A percentile compares a stretch with the other conserved stretches of the same genome.
phyloP scores from a whole-genome alignment of 768 basidiomycete genomes.

The Tylopilus sp. region DNA sequence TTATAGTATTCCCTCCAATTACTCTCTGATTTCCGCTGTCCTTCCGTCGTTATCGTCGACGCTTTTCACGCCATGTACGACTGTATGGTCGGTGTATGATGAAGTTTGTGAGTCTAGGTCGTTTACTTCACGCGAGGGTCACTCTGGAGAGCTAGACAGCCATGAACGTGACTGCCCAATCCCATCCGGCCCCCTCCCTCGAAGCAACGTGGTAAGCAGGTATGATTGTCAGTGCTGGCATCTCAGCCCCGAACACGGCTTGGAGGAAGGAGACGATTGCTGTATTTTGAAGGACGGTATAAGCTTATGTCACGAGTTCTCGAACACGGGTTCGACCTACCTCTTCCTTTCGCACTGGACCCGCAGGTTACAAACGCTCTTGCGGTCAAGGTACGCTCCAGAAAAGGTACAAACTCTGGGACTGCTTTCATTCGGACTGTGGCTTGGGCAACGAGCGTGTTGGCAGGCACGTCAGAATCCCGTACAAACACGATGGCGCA shows the following conservation, averaged over 20 bases:
- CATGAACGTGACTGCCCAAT: constrained; percentile 28
- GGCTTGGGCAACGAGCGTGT: constrained; percentile 10
- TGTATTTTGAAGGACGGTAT: constrained; percentile 4
- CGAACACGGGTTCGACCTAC: constrained; percentile 14
- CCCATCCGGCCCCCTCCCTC: constrained; percentile 21
- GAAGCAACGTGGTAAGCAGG: constrained; percentile 23
- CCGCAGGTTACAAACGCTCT: constrained; percentile 24
- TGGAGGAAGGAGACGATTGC: constrained; percentile 18
- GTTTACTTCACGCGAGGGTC: not conserved
- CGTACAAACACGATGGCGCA: constrained; percentile 46
- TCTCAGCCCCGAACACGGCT: constrained; percentile 20
- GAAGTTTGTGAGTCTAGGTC: not conserved
- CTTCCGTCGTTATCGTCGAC: not conserved
- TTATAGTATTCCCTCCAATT: constrained; percentile 5
- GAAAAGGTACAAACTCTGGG: constrained; percentile 18
- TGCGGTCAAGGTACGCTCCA: constrained; percentile 19
- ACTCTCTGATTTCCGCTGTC: not conserved
- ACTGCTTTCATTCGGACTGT: constrained; percentile 13
- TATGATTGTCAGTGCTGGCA: constrained; percentile 27
- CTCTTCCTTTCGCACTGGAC: constrained; percentile 1
- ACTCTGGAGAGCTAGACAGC: constrained; percentile 18
- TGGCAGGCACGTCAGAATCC: constrained; percentile 13
- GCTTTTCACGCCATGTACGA: not conserved
- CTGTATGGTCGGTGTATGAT: constrained; percentile 1
- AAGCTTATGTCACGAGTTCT: not conserved